Evolutionary conservation across 805 yeast species (phyloP).

Genomic region (Metschnikowia matae): DNA sequence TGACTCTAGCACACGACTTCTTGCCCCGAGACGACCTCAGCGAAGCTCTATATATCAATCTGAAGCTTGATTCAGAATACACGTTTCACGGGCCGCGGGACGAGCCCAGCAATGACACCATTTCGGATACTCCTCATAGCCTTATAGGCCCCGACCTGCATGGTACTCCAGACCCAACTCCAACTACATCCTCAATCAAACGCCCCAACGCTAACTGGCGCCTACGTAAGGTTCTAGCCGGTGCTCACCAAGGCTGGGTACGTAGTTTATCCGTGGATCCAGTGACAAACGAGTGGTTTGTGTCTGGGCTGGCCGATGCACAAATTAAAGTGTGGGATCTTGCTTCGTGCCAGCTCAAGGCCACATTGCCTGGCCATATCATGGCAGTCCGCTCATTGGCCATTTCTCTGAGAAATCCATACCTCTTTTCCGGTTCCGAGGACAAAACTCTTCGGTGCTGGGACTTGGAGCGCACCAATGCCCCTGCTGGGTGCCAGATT

Average conservation of each 20-base stretch:
- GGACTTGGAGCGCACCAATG: conserved; percentile 86
- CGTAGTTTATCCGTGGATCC: conserved; percentile 81
- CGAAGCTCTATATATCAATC: conserved; percentile 29
- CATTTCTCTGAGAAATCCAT: conserved; percentile 74
- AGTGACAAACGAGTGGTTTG: conserved; percentile 78
- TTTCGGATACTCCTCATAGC: neutral
- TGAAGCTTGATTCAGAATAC: conserved; percentile 24
- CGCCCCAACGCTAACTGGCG: conserved; percentile 47
- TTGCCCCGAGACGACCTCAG: conserved; percentile 31
- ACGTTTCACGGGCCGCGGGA: neutral
- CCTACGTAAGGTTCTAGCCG: conserved; percentile 62
- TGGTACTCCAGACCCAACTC: neutral
- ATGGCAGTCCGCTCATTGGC: conserved; percentile 81
- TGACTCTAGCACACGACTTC: conserved; percentile 10
- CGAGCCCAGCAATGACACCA: neutral
- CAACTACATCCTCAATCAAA: neutral
- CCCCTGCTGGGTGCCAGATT: conserved; percentile 47
- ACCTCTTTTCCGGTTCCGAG: conserved; percentile 87
- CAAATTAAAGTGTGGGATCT: conserved; percentile 91
- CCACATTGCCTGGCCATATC: conserved; percentile 85
- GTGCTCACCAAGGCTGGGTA: conserved; percentile 93
- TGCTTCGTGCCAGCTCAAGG: conserved; percentile 61
- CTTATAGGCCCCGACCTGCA: neutral
- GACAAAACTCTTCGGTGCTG: conserved; percentile 92
- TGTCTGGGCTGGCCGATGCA: conserved; percentile 84